These are phyloP conservation scores for Fraxinus cuspidata DNA, from an alignment of 257 asterid species.

Conservation along the genomic window DNA sequence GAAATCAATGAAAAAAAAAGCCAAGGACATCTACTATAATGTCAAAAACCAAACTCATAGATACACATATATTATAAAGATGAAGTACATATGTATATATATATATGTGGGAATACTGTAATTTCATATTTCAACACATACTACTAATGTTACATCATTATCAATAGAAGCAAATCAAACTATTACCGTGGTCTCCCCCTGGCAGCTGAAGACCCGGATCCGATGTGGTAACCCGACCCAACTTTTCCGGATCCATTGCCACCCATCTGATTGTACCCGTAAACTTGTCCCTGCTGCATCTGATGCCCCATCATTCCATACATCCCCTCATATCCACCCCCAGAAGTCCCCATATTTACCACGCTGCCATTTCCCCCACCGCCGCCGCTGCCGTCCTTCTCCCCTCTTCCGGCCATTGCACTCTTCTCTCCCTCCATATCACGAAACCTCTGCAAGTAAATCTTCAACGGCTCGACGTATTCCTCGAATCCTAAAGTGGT, in stretches of 20 bases:
- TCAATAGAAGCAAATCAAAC: conserved; percentile 8
- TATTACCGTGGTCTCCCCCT: conserved; percentile 37
- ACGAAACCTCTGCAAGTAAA: conserved; percentile 16
- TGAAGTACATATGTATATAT: not conserved
- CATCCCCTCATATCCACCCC: conserved; percentile 37
- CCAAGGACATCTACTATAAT: no score
- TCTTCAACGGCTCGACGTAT: conserved; percentile 17
- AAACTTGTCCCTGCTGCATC: conserved; percentile 32
- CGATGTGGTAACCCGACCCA: conserved; percentile 43
- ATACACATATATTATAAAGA: conserved; percentile 12
- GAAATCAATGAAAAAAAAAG: not conserved
- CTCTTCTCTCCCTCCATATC: conserved; percentile 19
- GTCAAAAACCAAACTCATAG: conserved; percentile 23
- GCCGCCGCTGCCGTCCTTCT: not conserved
- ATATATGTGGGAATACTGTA: not conserved
- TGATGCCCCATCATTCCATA: conserved; percentile 40
- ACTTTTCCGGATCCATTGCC: conserved; percentile 32
- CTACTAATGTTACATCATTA: not conserved
- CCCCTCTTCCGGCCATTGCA: conserved; percentile 16
- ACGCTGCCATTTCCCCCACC: conserved; percentile 27
- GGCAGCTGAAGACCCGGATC: conserved; percentile 33
- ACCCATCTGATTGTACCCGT: conserved; percentile 36
- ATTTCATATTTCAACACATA: conserved; percentile 14
- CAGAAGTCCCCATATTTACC: conserved; percentile 34
- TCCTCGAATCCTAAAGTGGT: conserved; percentile 20